Evolutionary conservation across 805 yeast genomes (phyloP).

Genomic region (Ogataea wickerhamii): DNA sequence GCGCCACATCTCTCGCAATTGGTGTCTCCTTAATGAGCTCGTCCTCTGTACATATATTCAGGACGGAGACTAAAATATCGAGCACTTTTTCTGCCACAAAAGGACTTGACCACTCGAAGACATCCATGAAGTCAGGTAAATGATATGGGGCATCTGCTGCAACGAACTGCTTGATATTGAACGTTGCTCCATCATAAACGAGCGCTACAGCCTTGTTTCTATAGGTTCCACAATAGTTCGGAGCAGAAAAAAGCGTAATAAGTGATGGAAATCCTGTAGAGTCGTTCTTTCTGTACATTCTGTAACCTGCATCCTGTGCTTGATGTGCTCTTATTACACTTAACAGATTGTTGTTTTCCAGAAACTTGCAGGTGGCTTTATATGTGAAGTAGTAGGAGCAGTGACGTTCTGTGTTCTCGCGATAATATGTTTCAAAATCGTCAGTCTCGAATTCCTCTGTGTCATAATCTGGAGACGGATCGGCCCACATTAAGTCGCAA

Average conservation of each 20-base stretch:
- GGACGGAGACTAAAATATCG: constrained; percentile 83
- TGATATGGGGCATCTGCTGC: constrained; percentile 90
- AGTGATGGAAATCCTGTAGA: constrained; percentile 85
- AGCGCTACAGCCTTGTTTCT: constrained; percentile 92
- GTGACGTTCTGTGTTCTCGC: constrained; percentile 75
- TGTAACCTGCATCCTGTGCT: constrained; percentile 94
- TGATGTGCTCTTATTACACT: constrained; percentile 93
- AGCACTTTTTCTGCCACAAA: constrained; percentile 95
- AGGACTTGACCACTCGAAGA: constrained; percentile 94
- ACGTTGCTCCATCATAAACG: constrained; percentile 84
- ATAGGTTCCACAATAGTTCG: constrained; percentile 87
- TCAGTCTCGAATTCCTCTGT: constrained; percentile 36
- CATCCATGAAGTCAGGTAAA: constrained; percentile 96
- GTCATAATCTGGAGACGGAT: constrained; percentile 87
- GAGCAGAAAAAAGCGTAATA: constrained; percentile 90
- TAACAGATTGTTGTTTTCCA: constrained; percentile 71
- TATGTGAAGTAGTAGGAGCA: constrained; percentile 88
- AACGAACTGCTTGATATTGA: constrained; percentile 93
- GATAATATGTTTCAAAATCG: constrained; percentile 42
- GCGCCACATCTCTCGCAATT: constrained; percentile 39
- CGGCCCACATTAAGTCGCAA: constrained; percentile 96
- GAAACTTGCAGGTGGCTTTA: constrained; percentile 71
- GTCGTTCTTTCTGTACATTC: constrained; percentile 83
- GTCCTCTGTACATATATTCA: constrained; percentile 91
- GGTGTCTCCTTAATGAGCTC: constrained; percentile 75